Conservation (phyloP, 805 yeast species). For the Pichia paraexigua region DNA sequence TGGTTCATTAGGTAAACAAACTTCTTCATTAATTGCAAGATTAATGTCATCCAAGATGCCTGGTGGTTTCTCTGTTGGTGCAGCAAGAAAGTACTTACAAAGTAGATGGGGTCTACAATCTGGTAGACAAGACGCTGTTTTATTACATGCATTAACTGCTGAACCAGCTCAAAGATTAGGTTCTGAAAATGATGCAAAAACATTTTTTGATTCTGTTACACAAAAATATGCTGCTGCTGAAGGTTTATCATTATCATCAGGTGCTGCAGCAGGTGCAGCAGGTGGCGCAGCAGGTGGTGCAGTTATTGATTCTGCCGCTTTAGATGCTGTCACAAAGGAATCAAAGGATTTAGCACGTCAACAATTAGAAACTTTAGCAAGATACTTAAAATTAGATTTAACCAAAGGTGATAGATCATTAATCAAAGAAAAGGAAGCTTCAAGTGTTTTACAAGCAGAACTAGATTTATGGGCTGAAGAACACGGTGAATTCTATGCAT, state of each 20-base stretch:
- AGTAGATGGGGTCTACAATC: slow-evolving; percentile 86
- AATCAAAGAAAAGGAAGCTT: slow-evolving; percentile 78
- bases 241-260: slow-evolving; percentile 69
- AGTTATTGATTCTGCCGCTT: slow-evolving; percentile 90
- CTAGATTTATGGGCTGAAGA: slow-evolving; percentile 86
- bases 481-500: slow-evolving; percentile 88
- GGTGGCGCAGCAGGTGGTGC: slow-evolving; percentile 68
- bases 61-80: slow-evolving; percentile 93
- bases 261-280: slow-evolving; percentile 42
- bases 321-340: slow-evolving; percentile 72
- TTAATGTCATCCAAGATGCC: slow-evolving; percentile 97
- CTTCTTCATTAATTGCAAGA: slow-evolving; percentile 81
- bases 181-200: slow-evolving; percentile 83
- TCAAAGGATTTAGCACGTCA: slow-evolving; percentile 64
- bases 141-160: slow-evolving; percentile 72
- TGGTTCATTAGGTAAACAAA: slow-evolving; percentile 91
- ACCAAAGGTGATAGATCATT: slow-evolving; percentile 84
- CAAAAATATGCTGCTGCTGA: slow-evolving; percentile 78
- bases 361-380: slow-evolving; percentile 87
- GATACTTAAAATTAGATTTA: slow-evolving; percentile 88
- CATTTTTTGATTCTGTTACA: slow-evolving; percentile 73
- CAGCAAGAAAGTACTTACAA: slow-evolving; percentile 87
- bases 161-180: slow-evolving; percentile 91
- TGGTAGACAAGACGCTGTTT: slow-evolving; percentile 90
- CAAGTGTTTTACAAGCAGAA: slow-evolving; percentile 76